These are phyloP conservation scores for Stephanocyclus meneghinianus DNA, from an alignment of 352 stramenopile species.

Conservation along the genomic window DNA sequence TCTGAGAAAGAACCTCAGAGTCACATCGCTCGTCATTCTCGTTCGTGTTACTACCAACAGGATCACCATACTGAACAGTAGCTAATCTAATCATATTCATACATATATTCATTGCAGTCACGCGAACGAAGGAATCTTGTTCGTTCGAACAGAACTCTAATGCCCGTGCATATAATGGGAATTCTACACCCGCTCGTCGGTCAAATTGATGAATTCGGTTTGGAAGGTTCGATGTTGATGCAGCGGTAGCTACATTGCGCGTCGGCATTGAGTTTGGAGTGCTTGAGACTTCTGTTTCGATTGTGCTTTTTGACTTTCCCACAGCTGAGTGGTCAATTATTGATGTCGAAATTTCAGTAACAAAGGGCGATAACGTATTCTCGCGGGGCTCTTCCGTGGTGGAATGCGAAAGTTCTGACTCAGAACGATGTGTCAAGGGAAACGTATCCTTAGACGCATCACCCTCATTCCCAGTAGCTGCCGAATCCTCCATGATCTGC, in stretches of 20 bases:
- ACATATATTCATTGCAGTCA: slow-evolving; percentile 83
- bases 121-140: slow-evolving; percentile 77
- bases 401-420: not conserved
- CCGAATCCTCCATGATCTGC: not conserved
- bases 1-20: not conserved
- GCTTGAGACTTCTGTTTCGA: too few relatives aligned
- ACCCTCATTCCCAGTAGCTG: not conserved
- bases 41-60: slow-evolving; percentile 10
- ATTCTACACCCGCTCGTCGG: slow-evolving; percentile 55
- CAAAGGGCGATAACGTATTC: not conserved
- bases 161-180: slow-evolving; percentile 80
- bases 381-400: not conserved
- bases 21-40: slow-evolving; percentile 5
- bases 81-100: slow-evolving; percentile 79
- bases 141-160: slow-evolving; percentile 74
- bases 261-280: not conserved
- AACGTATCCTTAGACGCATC: not conserved
- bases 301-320: not conserved
- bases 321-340: not conserved
- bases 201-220: not conserved
- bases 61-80: slow-evolving; percentile 40
- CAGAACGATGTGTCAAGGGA: not conserved
- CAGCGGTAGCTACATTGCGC: too few relatives aligned
- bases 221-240: not conserved
- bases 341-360: slow-evolving; percentile 5